Percentiles rank a stretch among this genome's conserved stretches.
These are phyloP conservation scores for Pholiota molesta DNA, from an alignment of 768 basidiomycete species.

Conservation along the genomic window DNA sequence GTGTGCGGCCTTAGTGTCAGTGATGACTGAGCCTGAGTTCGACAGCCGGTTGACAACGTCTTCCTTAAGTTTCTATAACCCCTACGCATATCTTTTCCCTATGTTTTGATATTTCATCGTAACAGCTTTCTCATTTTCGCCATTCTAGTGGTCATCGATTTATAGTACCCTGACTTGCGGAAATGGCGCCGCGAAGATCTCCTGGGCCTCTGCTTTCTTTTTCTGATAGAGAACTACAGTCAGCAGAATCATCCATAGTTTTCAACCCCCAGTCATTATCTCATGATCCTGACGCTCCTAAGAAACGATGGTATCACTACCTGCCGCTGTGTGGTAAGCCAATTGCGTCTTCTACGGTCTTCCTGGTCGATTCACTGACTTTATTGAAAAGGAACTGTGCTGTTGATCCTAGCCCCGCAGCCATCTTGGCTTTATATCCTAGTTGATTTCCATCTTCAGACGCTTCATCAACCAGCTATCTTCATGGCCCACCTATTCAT, in stretches of 20 bases:
- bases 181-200: constrained; percentile 22
- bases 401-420: constrained; percentile 70
- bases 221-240: constrained; percentile 22
- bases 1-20: background rate
- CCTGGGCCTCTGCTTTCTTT: constrained; percentile 25
- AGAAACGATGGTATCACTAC: constrained; percentile 59
- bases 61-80: constrained; percentile 5
- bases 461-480: constrained; percentile 45
- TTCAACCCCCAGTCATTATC: constrained; percentile 18
- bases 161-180: background rate
- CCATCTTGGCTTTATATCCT: constrained; percentile 73
- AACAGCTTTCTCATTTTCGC: background rate
- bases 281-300: constrained; percentile 29
- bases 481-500: constrained; percentile 59
- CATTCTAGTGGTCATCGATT: background rate
- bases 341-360: background rate
- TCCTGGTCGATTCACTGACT: background rate
- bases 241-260: constrained; percentile 20
- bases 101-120: background rate
- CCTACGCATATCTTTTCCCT: background rate
- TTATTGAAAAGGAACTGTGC: constrained; percentile 38
- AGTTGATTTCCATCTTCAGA: constrained; percentile 65
- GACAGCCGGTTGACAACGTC: background rate
- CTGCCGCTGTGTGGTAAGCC: constrained; percentile 57
- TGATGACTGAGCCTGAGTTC: background rate